Percentiles rank a stretch among this genome's conserved stretches.
Evolutionary conservation across 257 asterid species (phyloP).

Genomic region (Fraxinus anomala): DNA sequence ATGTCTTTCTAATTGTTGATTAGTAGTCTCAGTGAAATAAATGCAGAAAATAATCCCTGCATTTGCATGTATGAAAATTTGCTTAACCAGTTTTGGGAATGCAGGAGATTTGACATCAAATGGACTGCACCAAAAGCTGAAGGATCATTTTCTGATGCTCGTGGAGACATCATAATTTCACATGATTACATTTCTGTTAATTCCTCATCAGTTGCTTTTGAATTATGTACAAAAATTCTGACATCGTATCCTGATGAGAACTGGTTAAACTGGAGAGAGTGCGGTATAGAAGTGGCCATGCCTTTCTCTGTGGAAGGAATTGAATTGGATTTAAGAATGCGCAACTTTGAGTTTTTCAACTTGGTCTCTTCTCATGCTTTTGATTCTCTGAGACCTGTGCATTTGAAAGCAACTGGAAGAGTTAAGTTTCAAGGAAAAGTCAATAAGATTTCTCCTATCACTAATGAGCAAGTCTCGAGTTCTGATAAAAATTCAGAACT

Average conservation of each 20-base stretch:
- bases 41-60: constrained; percentile 18
- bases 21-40: constrained; percentile 2
- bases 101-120: constrained; percentile 94
- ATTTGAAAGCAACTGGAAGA: constrained; percentile 96
- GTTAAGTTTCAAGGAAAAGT: constrained; percentile 93
- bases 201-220: constrained; percentile 97
- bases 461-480: constrained; percentile 39
- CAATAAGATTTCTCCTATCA: constrained; percentile 39
- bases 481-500: constrained; percentile 36
- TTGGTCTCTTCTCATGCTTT: constrained; percentile 82
- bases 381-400: constrained; percentile 90
- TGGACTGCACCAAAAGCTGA: constrained; percentile 99
- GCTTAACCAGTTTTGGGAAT: constrained; percentile 24
- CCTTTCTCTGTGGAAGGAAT: constrained; percentile 90
- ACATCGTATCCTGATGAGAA: constrained; percentile 74
- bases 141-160: constrained; percentile 97
- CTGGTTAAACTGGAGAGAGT: constrained; percentile 56
- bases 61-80: constrained; percentile 24
- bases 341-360: constrained; percentile 86
- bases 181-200: constrained; percentile 79
- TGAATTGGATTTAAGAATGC: constrained; percentile 91
- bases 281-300: constrained; percentile 48
- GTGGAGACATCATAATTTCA: constrained; percentile 95
- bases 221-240: constrained; percentile 69
- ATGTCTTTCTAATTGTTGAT: constrained; percentile 32